Percentiles rank a stretch among this genome's conserved stretches.
phyloP scores from a whole-genome alignment of 768 basidiomycete genomes.

The Lactifluus pinguis region DNA sequence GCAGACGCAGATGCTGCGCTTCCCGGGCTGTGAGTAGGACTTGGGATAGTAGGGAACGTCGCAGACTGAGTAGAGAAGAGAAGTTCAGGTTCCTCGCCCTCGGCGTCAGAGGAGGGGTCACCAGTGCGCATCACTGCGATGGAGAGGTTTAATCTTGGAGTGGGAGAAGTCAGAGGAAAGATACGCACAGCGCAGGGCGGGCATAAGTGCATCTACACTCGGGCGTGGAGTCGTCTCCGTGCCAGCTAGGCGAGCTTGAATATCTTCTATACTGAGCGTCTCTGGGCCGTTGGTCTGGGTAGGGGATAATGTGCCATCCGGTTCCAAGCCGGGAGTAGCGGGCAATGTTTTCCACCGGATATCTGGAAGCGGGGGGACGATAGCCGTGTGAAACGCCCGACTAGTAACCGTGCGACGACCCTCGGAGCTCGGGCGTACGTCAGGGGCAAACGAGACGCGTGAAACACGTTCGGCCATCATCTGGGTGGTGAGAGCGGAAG shows the following conservation, averaged over 20 bases:
- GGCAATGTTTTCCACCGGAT: slow-evolving; percentile 22
- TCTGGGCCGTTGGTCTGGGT: slow-evolving; percentile 36
- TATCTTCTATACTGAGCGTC: slow-evolving; percentile 50
- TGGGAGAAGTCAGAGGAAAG: background rate
- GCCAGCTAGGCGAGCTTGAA: slow-evolving; percentile 41
- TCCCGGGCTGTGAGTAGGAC: slow-evolving; percentile 27
- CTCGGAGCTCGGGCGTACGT: slow-evolving; percentile 40
- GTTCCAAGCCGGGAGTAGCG: background rate
- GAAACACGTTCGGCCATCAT: slow-evolving; percentile 35
- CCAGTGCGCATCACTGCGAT: slow-evolving; percentile 66
- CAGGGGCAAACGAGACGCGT: slow-evolving; percentile 64
- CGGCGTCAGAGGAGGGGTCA: slow-evolving; percentile 7
- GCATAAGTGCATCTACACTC: slow-evolving; percentile 51
- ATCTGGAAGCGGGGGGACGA: slow-evolving; percentile 35
- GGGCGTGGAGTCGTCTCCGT: slow-evolving; percentile 28
- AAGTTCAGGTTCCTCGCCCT: slow-evolving; percentile 31
- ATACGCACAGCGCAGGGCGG: slow-evolving; percentile 56
- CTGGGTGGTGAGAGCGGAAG: slow-evolving; percentile 40
- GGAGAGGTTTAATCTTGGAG: slow-evolving; percentile 3
- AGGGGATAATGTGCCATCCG: slow-evolving; percentile 31
- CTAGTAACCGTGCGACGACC: slow-evolving; percentile 35
- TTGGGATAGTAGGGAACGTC: slow-evolving; percentile 25
- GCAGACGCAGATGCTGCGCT: slow-evolving; percentile 27
- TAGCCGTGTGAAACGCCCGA: slow-evolving; percentile 34
- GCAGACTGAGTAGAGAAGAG: slow-evolving; percentile 31